These are phyloP conservation scores for Rutstroemia sydowiana DNA, from an alignment of 2,329 filamentous ascomycete genomes.

Conservation along the genomic window DNA sequence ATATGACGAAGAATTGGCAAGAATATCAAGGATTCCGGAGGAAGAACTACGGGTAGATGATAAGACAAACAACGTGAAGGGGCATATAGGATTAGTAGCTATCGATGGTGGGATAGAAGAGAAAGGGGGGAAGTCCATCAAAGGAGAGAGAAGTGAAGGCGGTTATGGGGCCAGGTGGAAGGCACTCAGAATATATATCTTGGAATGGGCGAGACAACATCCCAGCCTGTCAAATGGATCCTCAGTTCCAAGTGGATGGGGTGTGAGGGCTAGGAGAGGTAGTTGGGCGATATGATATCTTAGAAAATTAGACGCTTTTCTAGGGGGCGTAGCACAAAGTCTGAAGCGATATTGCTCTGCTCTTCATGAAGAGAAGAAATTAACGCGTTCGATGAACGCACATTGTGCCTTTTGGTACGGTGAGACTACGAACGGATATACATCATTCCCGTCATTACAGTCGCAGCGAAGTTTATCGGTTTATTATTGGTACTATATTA, in stretches of 20 bases:
- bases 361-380: too few relatives aligned
- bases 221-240: slow-evolving; percentile 57
- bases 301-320: not conserved
- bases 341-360: too few relatives aligned
- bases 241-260: slow-evolving; percentile 54
- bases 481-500: too few relatives aligned
- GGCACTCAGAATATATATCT: slow-evolving; percentile 75
- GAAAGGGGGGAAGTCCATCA: slow-evolving; percentile 30
- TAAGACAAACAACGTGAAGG: slow-evolving; percentile 54
- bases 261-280: slow-evolving; percentile 56
- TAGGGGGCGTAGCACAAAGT: not conserved
- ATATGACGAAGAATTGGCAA: slow-evolving; percentile 79
- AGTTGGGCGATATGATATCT: slow-evolving; percentile 65
- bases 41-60: slow-evolving; percentile 68
- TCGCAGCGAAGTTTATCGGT: too few relatives aligned
- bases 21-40: slow-evolving; percentile 65
- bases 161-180: slow-evolving; percentile 65
- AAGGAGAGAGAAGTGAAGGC: slow-evolving; percentile 29
- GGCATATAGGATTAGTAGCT: slow-evolving; percentile 61
- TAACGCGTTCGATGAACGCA: too few relatives aligned
- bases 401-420: too few relatives aligned
- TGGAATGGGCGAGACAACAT: slow-evolving; percentile 85
- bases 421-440: too few relatives aligned
- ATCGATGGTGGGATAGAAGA: slow-evolving; percentile 21
- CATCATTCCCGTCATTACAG: too few relatives aligned